Conservation (phyloP, 2,329 filamentous ascomycete genomes). For the Beauveria sp. region DNA sequence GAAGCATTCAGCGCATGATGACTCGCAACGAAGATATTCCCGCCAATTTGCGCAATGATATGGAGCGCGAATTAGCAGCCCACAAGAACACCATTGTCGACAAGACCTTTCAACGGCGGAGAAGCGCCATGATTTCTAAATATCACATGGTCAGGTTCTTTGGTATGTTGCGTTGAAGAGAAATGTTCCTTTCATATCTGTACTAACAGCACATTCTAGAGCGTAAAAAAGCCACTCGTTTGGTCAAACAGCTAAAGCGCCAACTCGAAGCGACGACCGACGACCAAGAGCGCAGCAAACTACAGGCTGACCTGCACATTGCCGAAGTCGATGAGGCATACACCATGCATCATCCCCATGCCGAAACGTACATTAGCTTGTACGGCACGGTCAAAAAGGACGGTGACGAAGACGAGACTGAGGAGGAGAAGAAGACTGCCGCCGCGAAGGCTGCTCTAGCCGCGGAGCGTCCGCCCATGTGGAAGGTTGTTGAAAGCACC, state of each 20-base stretch:
- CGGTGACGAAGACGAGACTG: slow-evolving; percentile 32
- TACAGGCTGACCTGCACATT: slow-evolving; percentile 54
- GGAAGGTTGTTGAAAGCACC: slow-evolving; percentile 58
- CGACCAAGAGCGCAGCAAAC: slow-evolving; percentile 40
- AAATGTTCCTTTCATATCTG: background rate
- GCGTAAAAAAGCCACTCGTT: slow-evolving; percentile 62
- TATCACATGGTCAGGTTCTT: slow-evolving; percentile 85
- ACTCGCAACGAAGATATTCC: slow-evolving; percentile 55
- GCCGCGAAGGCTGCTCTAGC: slow-evolving; percentile 37
- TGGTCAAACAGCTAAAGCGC: slow-evolving; percentile 57
- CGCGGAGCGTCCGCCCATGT: slow-evolving; percentile 53
- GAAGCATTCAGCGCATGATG: slow-evolving; percentile 61
- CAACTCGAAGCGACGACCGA: slow-evolving; percentile 45
- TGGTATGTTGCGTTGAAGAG: slow-evolving; percentile 41
- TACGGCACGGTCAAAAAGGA: slow-evolving; percentile 36
- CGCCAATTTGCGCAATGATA: slow-evolving; percentile 58
- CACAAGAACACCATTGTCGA: slow-evolving; percentile 57
- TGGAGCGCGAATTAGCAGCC: slow-evolving; percentile 63
- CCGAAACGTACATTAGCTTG: slow-evolving; percentile 61
- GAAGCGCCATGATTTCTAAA: slow-evolving; percentile 63
- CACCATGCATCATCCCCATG: slow-evolving; percentile 62
- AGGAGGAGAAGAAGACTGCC: slow-evolving; percentile 27
- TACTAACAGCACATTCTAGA: slow-evolving; percentile 38
- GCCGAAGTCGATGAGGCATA: slow-evolving; percentile 72
- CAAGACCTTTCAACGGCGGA: slow-evolving; percentile 51